phyloP scores from a whole-genome alignment of 768 basidiomycete genomes.

The Lactarius tabidus region DNA sequence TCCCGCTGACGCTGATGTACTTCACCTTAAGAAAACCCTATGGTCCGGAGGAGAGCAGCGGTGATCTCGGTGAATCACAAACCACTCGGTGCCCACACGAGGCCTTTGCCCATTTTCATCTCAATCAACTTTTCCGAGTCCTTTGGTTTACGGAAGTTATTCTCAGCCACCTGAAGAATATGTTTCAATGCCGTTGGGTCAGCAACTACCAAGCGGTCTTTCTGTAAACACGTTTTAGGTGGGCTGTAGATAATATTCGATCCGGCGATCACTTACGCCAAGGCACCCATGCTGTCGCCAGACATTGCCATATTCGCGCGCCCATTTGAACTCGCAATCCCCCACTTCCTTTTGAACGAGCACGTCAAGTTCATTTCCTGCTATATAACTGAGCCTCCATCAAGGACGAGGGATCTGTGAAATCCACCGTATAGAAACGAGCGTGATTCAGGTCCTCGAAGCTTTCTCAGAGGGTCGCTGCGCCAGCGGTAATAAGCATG shows the following conservation, averaged over 20 bases:
- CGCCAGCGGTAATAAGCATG: background rate
- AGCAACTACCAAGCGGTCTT: background rate
- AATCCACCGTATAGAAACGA: background rate
- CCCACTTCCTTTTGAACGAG: slow-evolving; percentile 23
- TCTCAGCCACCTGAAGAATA: slow-evolving; percentile 29
- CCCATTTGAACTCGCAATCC: slow-evolving; percentile 22
- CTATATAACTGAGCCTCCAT: background rate
- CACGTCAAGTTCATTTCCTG: background rate
- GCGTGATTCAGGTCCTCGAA: background rate
- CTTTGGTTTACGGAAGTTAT: slow-evolving; percentile 23
- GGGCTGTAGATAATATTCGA: background rate
- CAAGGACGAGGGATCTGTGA: background rate
- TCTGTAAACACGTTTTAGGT: slow-evolving; percentile 19
- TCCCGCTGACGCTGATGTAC: slow-evolving; percentile 28
- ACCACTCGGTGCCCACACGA: slow-evolving; percentile 14
- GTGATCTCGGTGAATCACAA: background rate
- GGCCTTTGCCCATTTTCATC: slow-evolving; percentile 20
- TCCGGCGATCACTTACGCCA: slow-evolving; percentile 22
- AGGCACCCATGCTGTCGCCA: slow-evolving; percentile 26
- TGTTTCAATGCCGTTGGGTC: slow-evolving; percentile 28
- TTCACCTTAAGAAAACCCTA: slow-evolving; percentile 14
- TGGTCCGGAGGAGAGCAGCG: background rate
- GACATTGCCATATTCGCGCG: slow-evolving; percentile 25
- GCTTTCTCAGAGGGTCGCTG: background rate
- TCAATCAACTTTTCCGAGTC: slow-evolving; percentile 13